These are phyloP conservation scores for Capsicum baccatum DNA, from an alignment of 257 asterid genomes.

Conservation along the genomic window DNA sequence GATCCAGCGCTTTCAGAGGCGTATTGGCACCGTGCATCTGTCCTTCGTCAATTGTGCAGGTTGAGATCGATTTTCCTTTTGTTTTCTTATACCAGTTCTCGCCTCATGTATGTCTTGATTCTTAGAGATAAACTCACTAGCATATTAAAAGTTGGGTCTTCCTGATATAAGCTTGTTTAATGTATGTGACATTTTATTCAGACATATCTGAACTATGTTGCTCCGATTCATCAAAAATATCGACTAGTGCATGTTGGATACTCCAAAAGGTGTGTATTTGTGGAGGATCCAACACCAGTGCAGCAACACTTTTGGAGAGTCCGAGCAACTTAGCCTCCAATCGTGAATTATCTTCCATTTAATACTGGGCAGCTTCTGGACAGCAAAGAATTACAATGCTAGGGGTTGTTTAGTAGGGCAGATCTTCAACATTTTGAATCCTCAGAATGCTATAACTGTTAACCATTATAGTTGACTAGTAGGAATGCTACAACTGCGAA, in stretches of 20 bases:
- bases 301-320: too few species aligned
- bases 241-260: too few species aligned
- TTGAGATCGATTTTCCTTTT: constrained; percentile 28
- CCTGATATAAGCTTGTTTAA: neutral
- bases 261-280: too few species aligned
- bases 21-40: constrained; percentile 74
- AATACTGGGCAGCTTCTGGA: constrained; percentile 1
- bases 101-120: neutral
- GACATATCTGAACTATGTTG: neutral
- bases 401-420: neutral
- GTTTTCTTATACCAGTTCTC: neutral
- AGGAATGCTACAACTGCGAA: neutral
- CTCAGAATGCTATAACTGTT: neutral
- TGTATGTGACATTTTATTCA: neutral
- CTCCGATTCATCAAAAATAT: too few species aligned
- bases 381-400: neutral
- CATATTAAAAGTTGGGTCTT: neutral
- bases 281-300: too few species aligned
- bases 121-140: neutral
- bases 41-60: constrained; percentile 91
- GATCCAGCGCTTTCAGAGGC: constrained; percentile 89
- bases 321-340: too few species aligned
- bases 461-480: neutral
- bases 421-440: neutral
- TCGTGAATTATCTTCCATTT: neutral